phyloP scores from a whole-genome alignment of 139 green algal genomes.

The Pleodorina starrii region DNA sequence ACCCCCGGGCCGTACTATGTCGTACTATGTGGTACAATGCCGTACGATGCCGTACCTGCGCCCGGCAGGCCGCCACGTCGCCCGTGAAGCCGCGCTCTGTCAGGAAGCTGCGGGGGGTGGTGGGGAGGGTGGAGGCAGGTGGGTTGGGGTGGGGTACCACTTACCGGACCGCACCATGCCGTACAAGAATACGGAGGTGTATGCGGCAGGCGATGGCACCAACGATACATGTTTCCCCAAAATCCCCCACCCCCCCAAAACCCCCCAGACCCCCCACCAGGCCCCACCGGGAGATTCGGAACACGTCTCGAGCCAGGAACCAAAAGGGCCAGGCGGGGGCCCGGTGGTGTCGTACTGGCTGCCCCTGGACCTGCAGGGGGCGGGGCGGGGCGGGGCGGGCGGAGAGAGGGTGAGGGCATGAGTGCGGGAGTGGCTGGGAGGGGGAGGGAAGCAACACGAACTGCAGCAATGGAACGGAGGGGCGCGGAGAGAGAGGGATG shows the following conservation, averaged over 20 bases:
- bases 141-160: not conserved
- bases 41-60: not conserved
- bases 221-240: not conserved
- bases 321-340: conserved; percentile 65
- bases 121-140: not conserved
- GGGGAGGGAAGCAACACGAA: not conserved
- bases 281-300: conserved; percentile 48
- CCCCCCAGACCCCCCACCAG: not conserved
- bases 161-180: not conserved
- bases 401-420: not conserved
- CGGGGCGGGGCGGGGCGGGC: not conserved
- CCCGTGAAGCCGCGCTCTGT: conserved; percentile 22
- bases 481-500: no score
- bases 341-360: conserved; percentile 35
- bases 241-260: not conserved
- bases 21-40: no score
- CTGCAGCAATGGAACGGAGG: no score
- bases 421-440: not conserved
- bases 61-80: not conserved
- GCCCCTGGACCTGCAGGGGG: not conserved
- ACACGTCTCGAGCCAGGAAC: conserved; percentile 64
- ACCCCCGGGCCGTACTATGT: no score
- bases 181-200: not conserved
- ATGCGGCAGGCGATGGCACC: not conserved
- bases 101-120: conserved; percentile 28